Conservation (phyloP, 129 eudicot species). For the Escallonia herrerae region DNA sequence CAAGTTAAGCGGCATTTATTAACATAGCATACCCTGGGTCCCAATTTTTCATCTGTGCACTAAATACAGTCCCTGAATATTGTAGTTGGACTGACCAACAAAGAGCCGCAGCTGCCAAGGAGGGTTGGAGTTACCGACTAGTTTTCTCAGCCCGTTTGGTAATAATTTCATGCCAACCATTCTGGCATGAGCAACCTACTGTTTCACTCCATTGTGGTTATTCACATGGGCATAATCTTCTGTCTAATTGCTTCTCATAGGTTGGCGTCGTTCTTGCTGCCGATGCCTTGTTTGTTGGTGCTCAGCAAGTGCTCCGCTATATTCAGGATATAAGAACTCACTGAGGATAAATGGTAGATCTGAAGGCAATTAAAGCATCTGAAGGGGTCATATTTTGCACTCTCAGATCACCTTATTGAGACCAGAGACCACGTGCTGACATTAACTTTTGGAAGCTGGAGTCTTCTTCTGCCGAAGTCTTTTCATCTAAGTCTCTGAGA, state of each 20-base stretch:
- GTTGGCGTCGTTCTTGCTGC: constrained; percentile 65
- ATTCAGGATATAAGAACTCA: constrained; percentile 75
- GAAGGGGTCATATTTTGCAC: not conserved
- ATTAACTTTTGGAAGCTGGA: not conserved
- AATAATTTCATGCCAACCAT: constrained; percentile 2
- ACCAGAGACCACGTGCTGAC: constrained; percentile 1
- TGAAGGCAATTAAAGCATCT: not conserved
- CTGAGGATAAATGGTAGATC: constrained; percentile 13
- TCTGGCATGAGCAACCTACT: not conserved
- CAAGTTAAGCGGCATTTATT: too few relatives aligned
- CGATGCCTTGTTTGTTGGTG: constrained; percentile 73
- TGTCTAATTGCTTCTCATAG: constrained; percentile 27
- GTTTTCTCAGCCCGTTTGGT: constrained; percentile 90
- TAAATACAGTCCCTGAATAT: not conserved
- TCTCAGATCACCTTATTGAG: constrained; percentile 1
- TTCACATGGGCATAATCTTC: constrained; percentile 1
- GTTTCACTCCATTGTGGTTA: not conserved
- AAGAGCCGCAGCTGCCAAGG: constrained; percentile 85
- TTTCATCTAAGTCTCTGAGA: not conserved
- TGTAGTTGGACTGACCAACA: constrained; percentile 97
- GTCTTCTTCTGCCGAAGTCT: not conserved
- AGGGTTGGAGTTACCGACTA: constrained; percentile 88
- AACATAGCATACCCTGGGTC: too few relatives aligned
- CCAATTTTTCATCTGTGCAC: too few relatives aligned
- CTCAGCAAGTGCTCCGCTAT: constrained; percentile 67